Evolutionary conservation across 106 monocot species (phyloP).

Genomic region (Phalaenopsis aphrodite): DNA sequence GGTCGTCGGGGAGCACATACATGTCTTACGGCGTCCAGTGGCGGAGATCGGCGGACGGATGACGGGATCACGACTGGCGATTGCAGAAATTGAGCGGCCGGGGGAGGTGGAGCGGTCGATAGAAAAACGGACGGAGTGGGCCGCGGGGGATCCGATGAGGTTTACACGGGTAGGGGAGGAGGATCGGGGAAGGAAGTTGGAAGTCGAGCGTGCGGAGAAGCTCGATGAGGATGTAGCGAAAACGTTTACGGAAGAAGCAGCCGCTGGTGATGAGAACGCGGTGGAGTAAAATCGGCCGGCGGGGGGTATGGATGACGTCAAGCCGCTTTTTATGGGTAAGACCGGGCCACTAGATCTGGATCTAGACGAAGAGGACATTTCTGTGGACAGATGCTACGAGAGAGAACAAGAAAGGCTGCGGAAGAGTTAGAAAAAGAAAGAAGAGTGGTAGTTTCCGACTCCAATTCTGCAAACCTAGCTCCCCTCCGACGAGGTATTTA

Average conservation of each 20-base stretch:
- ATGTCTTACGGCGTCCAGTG: constrained; percentile 7
- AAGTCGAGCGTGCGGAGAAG: constrained; percentile 8
- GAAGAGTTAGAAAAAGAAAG: background rate
- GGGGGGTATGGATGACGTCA: constrained; percentile 24
- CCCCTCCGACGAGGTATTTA: constrained; percentile 8
- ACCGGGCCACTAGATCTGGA: constrained; percentile 1
- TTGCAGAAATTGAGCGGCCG: constrained; percentile 23
- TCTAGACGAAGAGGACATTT: constrained; percentile 2
- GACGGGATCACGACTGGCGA: background rate
- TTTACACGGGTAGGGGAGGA: constrained; percentile 58
- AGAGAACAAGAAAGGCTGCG: background rate
- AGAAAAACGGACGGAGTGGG: constrained; percentile 39
- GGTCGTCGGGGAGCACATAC: constrained; percentile 15
- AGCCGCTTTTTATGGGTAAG: background rate
- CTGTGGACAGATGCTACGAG: background rate
- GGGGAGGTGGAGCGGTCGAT: constrained; percentile 38
- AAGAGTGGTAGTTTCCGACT: background rate
- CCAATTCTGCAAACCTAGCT: constrained; percentile 7
- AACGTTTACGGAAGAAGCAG: constrained; percentile 9
- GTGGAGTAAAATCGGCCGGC: constrained; percentile 18
- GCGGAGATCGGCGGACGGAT: constrained; percentile 6
- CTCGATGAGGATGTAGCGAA: constrained; percentile 18
- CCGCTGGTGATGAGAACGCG: background rate
- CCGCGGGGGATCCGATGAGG: constrained; percentile 27
- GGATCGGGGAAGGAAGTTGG: constrained; percentile 24